Conservation (phyloP, 371 early-diverging fungal species). For the Mucor indicus region DNA sequence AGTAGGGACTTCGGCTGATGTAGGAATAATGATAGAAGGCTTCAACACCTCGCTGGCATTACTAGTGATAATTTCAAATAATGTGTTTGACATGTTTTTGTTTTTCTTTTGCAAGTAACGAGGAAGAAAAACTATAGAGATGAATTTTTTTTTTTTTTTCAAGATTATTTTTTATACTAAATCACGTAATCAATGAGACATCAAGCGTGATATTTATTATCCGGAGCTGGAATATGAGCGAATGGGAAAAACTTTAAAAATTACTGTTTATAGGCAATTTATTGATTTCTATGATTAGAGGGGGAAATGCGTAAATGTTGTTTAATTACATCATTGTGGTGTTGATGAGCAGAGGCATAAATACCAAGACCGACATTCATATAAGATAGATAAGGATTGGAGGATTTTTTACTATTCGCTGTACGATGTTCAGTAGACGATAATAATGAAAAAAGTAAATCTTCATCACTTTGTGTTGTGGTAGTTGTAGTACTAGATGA, state of each 20-base stretch:
- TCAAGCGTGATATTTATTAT: slow-evolving; percentile 2
- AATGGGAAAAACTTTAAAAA: slow-evolving; percentile 4
- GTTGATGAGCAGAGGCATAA: slow-evolving; percentile 54
- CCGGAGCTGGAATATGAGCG: too few species aligned
- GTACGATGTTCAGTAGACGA: too few species aligned
- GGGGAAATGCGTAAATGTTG: slow-evolving; percentile 32
- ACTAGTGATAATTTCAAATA: slow-evolving; percentile 31
- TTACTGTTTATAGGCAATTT: background rate
- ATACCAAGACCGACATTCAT: slow-evolving; percentile 49
- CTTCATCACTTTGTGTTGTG: slow-evolving; percentile 1
- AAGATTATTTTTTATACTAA: slow-evolving; percentile 3
- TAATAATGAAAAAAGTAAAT: slow-evolving; percentile 11
- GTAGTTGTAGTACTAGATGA: background rate
- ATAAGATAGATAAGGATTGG: too few species aligned
- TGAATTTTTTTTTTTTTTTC: too few species aligned
- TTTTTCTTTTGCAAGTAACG: background rate
- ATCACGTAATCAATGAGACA: slow-evolving; percentile 4
- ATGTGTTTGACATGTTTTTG: slow-evolving; percentile 18
- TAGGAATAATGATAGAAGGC: slow-evolving; percentile 44
- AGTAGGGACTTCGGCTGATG: slow-evolving; percentile 29
- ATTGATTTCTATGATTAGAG: too few species aligned
- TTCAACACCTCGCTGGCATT: slow-evolving; percentile 14
- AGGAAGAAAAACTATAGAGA: background rate
- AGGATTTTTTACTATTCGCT: too few species aligned
- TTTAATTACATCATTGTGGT: slow-evolving; percentile 48